A percentile compares a stretch with the other conserved stretches of the same genome.
Evolutionary conservation across 805 yeast species (phyloP).

Genomic region (Saccharomyces mikatae): DNA sequence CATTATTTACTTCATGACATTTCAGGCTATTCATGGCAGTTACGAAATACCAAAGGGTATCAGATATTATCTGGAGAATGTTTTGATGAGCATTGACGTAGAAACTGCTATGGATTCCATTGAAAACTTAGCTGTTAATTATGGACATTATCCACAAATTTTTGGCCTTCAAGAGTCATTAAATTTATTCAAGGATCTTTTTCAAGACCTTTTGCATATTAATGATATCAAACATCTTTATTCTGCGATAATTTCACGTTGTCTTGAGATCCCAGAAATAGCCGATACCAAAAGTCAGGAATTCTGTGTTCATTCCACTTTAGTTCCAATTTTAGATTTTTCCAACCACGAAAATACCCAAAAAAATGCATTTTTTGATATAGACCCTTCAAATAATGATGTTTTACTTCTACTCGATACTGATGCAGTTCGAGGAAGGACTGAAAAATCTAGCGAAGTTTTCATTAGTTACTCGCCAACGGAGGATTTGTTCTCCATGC

Average conservation of each 20-base stretch:
- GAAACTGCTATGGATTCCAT: slow-evolving; percentile 3
- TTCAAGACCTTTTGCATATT: slow-evolving; percentile 17
- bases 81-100: slow-evolving; percentile 14
- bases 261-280: slow-evolving; percentile 55
- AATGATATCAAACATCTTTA: slow-evolving; percentile 20
- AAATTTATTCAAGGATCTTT: slow-evolving; percentile 6
- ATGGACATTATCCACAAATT: slow-evolving; percentile 12
- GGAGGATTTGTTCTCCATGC: slow-evolving; percentile 37
- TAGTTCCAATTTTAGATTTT: slow-evolving; percentile 63
- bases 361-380: slow-evolving; percentile 52
- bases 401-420: slow-evolving; percentile 33
- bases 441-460: slow-evolving; percentile 27
- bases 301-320: slow-evolving; percentile 42
- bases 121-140: slow-evolving; percentile 9
- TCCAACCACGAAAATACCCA: slow-evolving; percentile 47
- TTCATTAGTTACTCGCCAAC: slow-evolving; percentile 39
- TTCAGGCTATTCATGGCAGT: slow-evolving; percentile 6
- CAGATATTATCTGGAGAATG: slow-evolving; percentile 14
- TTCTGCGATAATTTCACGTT: slow-evolving; percentile 50
- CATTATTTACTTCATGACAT: slow-evolving; percentile 14
- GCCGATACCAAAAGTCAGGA: slow-evolving; percentile 27
- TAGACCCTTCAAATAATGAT: slow-evolving; percentile 40
- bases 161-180: slow-evolving; percentile 9
- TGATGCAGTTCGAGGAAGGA: neutral
- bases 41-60: slow-evolving; percentile 16